These are phyloP conservation scores for Metarhizium guizhouense DNA, from an alignment of 2,329 filamentous ascomycete species.

Conservation along the genomic window DNA sequence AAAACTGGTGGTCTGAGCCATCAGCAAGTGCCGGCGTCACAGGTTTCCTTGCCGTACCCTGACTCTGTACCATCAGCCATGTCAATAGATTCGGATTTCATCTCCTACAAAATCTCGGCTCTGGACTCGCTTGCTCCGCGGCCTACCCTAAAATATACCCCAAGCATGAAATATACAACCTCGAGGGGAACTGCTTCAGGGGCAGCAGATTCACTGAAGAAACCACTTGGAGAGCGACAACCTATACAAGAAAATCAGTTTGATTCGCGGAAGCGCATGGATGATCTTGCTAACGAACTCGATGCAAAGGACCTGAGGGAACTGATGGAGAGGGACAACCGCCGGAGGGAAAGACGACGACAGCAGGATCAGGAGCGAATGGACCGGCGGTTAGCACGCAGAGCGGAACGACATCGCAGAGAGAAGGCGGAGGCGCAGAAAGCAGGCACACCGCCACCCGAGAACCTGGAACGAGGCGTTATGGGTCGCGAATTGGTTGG, in stretches of 20 bases:
- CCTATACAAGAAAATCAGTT: constrained; percentile 53
- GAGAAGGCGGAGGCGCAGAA: constrained; percentile 47
- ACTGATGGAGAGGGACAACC: constrained; percentile 80
- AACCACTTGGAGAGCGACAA: constrained; percentile 39
- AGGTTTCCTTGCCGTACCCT: constrained; percentile 64
- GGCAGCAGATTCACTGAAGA: constrained; percentile 40
- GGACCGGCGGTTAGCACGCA: constrained; percentile 54
- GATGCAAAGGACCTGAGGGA: constrained; percentile 78
- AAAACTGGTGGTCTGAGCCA: constrained; percentile 43
- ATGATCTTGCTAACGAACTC: constrained; percentile 74
- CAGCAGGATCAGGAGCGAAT: constrained; percentile 58
- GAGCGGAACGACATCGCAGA: constrained; percentile 56
- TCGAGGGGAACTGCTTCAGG: constrained; percentile 35
- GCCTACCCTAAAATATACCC: constrained; percentile 70
- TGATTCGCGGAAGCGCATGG: constrained; percentile 52
- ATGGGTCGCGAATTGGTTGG: constrained; percentile 49
- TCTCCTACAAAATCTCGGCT: constrained; percentile 69
- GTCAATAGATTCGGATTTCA: constrained; percentile 63
- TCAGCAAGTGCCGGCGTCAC: constrained; percentile 55
- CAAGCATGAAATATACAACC: constrained; percentile 50
- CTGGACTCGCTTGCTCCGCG: constrained; percentile 77
- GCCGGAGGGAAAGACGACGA: constrained; percentile 68
- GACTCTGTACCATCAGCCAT: constrained; percentile 70
- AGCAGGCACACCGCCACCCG: constrained; percentile 40
- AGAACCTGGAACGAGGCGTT: constrained; percentile 52